Evolutionary conservation across 139 green algal genomes (phyloP).

Genomic region (Protoeuglena noctilucae): DNA sequence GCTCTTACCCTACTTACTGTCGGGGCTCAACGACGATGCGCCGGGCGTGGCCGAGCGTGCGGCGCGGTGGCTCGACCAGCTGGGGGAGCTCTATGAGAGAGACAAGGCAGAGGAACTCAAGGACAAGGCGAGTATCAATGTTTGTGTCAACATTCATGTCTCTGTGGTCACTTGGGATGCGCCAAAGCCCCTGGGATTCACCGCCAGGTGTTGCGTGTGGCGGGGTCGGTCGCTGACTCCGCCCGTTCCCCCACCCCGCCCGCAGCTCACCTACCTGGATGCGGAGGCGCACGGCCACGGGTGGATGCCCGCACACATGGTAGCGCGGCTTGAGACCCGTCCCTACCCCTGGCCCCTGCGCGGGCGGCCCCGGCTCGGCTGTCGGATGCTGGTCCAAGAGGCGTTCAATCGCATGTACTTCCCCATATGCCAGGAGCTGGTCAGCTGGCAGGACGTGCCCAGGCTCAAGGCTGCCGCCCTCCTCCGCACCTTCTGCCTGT

Average conservation of each 20-base stretch:
- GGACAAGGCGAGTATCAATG: neutral
- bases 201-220: too few species aligned
- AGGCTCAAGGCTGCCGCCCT: neutral
- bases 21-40: slow-evolving; percentile 1
- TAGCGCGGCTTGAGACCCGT: neutral
- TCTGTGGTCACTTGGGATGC: too few species aligned
- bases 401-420: neutral
- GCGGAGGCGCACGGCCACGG: slow-evolving; percentile 1
- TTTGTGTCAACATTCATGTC: too few species aligned
- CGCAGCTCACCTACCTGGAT: slow-evolving; percentile 1
- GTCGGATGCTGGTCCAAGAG: slow-evolving; percentile 1
- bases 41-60: neutral
- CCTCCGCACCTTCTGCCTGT: neutral
- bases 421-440: slow-evolving; percentile 1
- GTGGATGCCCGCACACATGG: neutral
- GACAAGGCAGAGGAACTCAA: neutral
- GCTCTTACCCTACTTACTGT: slow-evolving; percentile 1
- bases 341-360: neutral
- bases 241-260: too few species aligned
- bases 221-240: too few species aligned
- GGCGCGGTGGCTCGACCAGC: neutral
- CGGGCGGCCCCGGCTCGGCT: neutral
- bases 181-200: too few species aligned
- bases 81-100: neutral
- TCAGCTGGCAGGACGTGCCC: slow-evolving; percentile 3